phyloP scores from a whole-genome alignment of 2,329 filamentous ascomycete genomes.

The Achaetomium macrosporum region DNA sequence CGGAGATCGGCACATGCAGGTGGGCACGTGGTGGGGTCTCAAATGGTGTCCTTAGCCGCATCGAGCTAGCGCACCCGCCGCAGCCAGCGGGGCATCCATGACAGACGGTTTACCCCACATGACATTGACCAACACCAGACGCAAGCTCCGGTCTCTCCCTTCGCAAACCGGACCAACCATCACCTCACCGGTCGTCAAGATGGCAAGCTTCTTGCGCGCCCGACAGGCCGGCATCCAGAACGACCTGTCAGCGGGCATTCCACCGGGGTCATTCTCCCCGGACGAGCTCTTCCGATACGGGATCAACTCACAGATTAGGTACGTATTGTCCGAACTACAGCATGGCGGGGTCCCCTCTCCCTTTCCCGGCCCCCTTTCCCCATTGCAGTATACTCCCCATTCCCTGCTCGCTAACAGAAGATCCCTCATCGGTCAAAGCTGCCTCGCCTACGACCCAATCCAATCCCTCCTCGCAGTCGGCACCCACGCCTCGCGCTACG shows the following conservation, averaged over 20 bases:
- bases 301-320: constrained; percentile 70
- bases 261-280: constrained; percentile 69
- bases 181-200: constrained; percentile 32
- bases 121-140: not conserved
- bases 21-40: no score
- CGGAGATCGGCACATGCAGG: no score
- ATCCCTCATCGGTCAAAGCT: constrained; percentile 40
- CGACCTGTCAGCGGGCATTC: constrained; percentile 79
- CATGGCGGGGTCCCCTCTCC: not conserved
- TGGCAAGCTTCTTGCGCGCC: constrained; percentile 83
- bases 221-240: constrained; percentile 91
- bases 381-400: not conserved
- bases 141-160: not conserved
- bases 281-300: constrained; percentile 82
- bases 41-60: not conserved
- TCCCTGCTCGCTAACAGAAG: constrained; percentile 17
- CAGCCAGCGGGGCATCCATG: not conserved
- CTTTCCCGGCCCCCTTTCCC: not conserved
- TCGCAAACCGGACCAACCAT: not conserved
- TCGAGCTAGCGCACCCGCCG: not conserved
- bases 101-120: not conserved
- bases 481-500: constrained; percentile 81
- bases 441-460: constrained; percentile 84
- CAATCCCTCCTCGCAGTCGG: constrained; percentile 91
- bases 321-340: constrained; percentile 18